Conservation (phyloP, 148 eudicot species). For the Talinum fruticosum region DNA sequence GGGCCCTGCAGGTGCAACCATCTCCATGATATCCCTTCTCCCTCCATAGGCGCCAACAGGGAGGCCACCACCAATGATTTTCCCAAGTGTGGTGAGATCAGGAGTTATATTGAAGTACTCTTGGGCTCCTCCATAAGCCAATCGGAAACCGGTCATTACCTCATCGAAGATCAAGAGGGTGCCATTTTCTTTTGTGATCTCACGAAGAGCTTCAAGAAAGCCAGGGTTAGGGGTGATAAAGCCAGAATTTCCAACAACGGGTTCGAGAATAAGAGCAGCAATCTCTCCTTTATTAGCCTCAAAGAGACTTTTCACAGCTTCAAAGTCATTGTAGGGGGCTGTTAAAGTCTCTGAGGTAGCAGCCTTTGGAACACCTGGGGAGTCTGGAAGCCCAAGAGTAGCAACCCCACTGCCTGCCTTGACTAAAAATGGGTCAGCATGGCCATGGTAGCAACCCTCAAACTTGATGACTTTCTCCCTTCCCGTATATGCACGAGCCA, state of each 20-base stretch:
- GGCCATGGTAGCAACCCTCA: constrained; percentile 99
- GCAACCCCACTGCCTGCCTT: constrained; percentile 97
- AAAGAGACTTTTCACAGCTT: constrained; percentile 51
- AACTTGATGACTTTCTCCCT: constrained; percentile 77
- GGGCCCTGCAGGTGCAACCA: constrained; percentile 93
- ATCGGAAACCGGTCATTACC: constrained; percentile 91
- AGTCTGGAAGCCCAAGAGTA: constrained; percentile 92
- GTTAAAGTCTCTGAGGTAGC: constrained; percentile 73
- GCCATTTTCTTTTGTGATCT: constrained; percentile 59
- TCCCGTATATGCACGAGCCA: constrained; percentile 90
- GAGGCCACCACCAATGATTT: constrained; percentile 88
- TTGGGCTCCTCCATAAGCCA: constrained; percentile 95
- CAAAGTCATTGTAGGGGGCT: constrained; percentile 72
- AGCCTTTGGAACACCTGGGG: constrained; percentile 86
- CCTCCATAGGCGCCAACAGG: constrained; percentile 98
- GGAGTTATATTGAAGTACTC: constrained; percentile 83
- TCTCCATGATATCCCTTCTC: constrained; percentile 91
- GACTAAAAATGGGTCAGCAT: constrained; percentile 90
- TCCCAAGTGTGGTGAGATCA: constrained; percentile 84
- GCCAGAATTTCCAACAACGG: constrained; percentile 91
- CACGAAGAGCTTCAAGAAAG: constrained; percentile 53
- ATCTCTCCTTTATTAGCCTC: constrained; percentile 73
- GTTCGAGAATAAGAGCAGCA: constrained; percentile 87
- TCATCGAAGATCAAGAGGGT: constrained; percentile 84
- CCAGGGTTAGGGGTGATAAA: constrained; percentile 74